Base-by-base conservation (phyloP, 345 rosid species). In the Eucalyptus caleyi region DNA sequence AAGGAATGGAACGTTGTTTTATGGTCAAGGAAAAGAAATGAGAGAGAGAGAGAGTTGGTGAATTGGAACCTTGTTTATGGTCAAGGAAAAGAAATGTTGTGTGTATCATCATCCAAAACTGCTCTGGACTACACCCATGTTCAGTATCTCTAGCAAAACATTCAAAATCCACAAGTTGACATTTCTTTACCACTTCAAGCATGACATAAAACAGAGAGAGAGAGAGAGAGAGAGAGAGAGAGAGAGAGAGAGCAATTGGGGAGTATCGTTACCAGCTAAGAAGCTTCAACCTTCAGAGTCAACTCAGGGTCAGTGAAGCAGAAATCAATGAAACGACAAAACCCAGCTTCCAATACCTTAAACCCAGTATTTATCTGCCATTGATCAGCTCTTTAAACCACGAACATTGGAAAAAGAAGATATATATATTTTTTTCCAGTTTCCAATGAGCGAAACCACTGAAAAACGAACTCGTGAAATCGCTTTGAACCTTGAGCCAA, bases 401-500 rank as follows among this genome's bases (percentile, higher is more conserved):
- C 45, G 83, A 37, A 37, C 9, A 19, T 72, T 37, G 45, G 27
- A 72, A 72, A 19, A 72, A 34, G 45, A 72, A 9, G 3, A 72
- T 8, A 34, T 0, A 8, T 51, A 15, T 51, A 2, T 53, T 1
- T 53, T 23, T 23, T 53, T 56, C 13, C 86, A 44, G 42, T 53
- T 11, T 50, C 34, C 24, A 34, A 40, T 53, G 86, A 88, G 7
- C 44, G 49, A 49, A 56, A 83, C 54, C 88, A 42, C 65, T 15
- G 27, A 87, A 59, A 16, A 12, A 88, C 6, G 67, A 50, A 34
- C 16, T 34, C 32, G 80, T 42, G 54, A 53, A 49, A 77, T 81
- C 87, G 40, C 65, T 85, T 44, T 32, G 40, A 81, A 18, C 81
- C 89, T 87, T 42, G 91, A 90, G 89, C 88, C 90, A 92, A 92